Evolutionary conservation across 2,329 filamentous ascomycete species (phyloP), one percentile per base, ranked within the genome.

Genomic region (Ophiosphaerella korrae): DNA sequence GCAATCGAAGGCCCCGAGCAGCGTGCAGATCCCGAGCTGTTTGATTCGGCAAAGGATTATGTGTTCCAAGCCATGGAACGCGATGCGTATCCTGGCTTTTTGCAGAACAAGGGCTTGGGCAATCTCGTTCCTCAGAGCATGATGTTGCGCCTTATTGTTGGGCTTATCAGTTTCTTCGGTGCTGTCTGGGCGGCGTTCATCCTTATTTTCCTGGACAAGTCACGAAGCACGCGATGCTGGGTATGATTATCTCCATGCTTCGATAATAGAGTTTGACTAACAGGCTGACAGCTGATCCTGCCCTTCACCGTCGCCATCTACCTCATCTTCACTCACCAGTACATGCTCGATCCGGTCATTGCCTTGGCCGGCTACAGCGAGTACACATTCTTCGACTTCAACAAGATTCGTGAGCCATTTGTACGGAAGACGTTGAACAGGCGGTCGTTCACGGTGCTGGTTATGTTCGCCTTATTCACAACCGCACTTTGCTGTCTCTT

Each of bases 11-110:
- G 93, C 62, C 63, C 66, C 1, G 87, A 91, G 58, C 90, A 91
- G 39, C 87, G 94, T 63, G 94, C 97, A 66, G 94, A 99, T 70
- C 94, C 94, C 0, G 94, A 99, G 74, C 89, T 99, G 11, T 99
- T 99, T 66, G 94, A 97, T 71, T 87, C 90, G 16, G 94, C 94
- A 47, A 99, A 99, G 79, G 94, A 99, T 77, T 99, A 97, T 72
- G 94, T 97, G 56, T 99, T 97, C 75, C 95, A 99, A 76, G 95
- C 95, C 31, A 99, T 99, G 94, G 95, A 99, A 77, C 86, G 95
- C 48, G 94, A 99, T 77, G 94, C 95, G n/a, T 99, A 96, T 72
- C 94, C 95, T 0, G 93, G 93, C 1, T 99, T 99, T 76, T 81
- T 99, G 52, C 85, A 93, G 69, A 90, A 91, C 77, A 97, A 97